These are phyloP conservation scores for Cavenderia fasciculata DNA, from an alignment of 78 protist species.

Conservation along the genomic window DNA sequence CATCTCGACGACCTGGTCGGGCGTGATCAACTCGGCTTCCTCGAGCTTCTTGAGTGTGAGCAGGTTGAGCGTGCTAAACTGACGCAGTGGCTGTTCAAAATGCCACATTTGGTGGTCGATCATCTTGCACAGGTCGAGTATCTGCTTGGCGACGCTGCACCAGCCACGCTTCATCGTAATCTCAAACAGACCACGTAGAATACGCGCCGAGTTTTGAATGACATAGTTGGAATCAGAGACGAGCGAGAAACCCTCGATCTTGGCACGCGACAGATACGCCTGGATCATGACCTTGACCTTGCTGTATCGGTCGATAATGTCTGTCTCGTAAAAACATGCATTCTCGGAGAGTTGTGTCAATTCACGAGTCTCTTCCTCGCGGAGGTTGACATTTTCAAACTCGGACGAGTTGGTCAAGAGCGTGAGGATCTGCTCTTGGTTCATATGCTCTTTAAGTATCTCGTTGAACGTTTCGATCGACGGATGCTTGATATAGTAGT, in stretches of 20 bases:
- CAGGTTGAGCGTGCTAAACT: conserved; percentile 47
- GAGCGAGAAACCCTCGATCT: conserved; percentile 86
- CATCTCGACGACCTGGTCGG: conserved; percentile 90
- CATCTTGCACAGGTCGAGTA: conserved; percentile 88
- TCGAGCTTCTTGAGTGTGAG: conserved; percentile 79
- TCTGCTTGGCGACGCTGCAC: conserved; percentile 72
- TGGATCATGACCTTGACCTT: conserved; percentile 92
- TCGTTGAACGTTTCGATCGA: conserved; percentile 88
- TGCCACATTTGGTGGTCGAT: conserved; percentile 93
- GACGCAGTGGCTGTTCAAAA: conserved; percentile 85
- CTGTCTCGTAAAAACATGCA: background rate
- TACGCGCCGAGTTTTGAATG: conserved; percentile 86
- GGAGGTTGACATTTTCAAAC: conserved; percentile 87
- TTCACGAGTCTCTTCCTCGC: conserved; percentile 95
- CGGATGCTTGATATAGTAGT: conserved; percentile 92
- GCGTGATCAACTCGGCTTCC: conserved; percentile 28
- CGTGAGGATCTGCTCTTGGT: conserved; percentile 86
- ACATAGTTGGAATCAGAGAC: conserved; percentile 90
- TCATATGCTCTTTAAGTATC: conserved; percentile 20
- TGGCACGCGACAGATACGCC: conserved; percentile 84
- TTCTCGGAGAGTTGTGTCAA: conserved; percentile 73
- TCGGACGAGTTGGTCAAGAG: conserved; percentile 87
- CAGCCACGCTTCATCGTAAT: conserved; percentile 85
- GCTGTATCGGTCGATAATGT: conserved; percentile 8
- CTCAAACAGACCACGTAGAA: conserved; percentile 97